phyloP scores from a whole-genome alignment of 2,329 filamentous ascomycete genomes.

The Triangularia setosa region DNA sequence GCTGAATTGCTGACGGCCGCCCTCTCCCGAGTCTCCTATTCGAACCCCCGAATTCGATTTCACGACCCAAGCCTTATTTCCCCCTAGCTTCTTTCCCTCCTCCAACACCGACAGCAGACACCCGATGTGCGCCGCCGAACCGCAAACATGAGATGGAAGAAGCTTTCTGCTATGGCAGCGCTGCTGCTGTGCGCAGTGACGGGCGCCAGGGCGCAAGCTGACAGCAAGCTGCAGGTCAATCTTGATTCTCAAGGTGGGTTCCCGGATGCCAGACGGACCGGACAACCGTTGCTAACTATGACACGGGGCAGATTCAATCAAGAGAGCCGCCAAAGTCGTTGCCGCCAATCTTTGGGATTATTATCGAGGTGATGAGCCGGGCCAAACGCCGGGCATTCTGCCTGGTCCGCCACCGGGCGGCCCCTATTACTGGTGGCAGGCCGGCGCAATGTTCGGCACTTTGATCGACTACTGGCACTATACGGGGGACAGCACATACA shows the following conservation, averaged over 20 bases:
- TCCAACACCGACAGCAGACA: background rate
- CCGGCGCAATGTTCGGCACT: slow-evolving; percentile 58
- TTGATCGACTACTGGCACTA: slow-evolving; percentile 63
- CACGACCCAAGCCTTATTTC: background rate
- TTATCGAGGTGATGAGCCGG: slow-evolving; percentile 42
- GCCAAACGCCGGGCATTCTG: slow-evolving; percentile 43
- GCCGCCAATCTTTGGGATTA: slow-evolving; percentile 44
- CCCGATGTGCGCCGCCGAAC: background rate
- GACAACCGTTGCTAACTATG: slow-evolving; percentile 3
- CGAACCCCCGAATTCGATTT: background rate
- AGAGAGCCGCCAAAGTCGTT: slow-evolving; percentile 29
- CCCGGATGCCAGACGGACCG: background rate
- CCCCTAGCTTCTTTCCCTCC: background rate
- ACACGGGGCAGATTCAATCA: slow-evolving; percentile 20
- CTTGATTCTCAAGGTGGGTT: slow-evolving; percentile 19
- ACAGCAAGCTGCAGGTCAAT: slow-evolving; percentile 19
- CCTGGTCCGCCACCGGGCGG: slow-evolving; percentile 44
- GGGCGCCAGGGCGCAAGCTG: slow-evolving; percentile 6
- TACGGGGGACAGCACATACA: slow-evolving; percentile 57
- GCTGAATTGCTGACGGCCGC: background rate
- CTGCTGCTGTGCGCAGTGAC: slow-evolving; percentile 8
- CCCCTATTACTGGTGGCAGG: slow-evolving; percentile 65
- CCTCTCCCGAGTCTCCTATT: background rate
- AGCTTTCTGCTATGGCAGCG: slow-evolving; percentile 11
- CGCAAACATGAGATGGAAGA: slow-evolving; percentile 13